Conservation (phyloP, 768 basidiomycete species). For the Amanita jacksonii region DNA sequence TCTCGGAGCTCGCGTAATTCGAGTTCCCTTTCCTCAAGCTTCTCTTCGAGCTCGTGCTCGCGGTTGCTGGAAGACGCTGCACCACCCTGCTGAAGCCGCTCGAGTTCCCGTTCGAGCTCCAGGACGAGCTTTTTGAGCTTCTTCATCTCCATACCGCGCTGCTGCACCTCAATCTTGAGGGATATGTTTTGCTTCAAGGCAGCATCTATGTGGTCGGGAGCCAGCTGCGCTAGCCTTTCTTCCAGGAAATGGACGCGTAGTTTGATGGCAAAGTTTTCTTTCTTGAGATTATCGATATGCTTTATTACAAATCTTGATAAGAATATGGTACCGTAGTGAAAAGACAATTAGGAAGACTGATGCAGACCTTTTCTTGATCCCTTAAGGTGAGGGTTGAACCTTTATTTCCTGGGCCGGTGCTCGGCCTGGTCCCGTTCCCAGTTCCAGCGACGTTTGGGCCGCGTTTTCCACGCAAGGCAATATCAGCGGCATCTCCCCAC, state of each 20-base stretch:
- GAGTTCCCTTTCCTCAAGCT: conserved; percentile 61
- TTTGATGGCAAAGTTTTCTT: conserved; percentile 96
- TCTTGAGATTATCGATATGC: conserved; percentile 94
- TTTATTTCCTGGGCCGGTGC: conserved; percentile 27
- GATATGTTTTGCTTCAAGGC: conserved; percentile 89
- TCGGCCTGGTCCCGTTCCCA: conserved; percentile 32
- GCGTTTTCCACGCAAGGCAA: conserved; percentile 22
- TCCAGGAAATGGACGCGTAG: conserved; percentile 93
- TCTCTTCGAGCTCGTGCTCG: conserved; percentile 70
- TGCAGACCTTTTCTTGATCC: conserved; percentile 89
- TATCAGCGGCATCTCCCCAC: conserved; percentile 36
- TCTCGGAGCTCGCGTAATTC: conserved; percentile 61
- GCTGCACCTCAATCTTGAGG: conserved; percentile 87
- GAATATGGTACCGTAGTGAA: conserved; percentile 2
- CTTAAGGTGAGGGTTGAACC: conserved; percentile 65
- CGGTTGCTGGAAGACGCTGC: conserved; percentile 34
- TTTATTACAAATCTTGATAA: conserved; percentile 21
- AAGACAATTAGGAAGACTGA: background rate
- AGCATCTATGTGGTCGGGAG: conserved; percentile 88
- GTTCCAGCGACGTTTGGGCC: conserved; percentile 22
- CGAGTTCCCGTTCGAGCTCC: conserved; percentile 75
- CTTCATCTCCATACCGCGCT: conserved; percentile 85
- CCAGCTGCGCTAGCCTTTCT: conserved; percentile 81
- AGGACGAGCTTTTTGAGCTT: conserved; percentile 83
- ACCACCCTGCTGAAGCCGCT: conserved; percentile 46